These are phyloP conservation scores for Agaricus sinodeliciosus DNA, from an alignment of 768 basidiomycete species.

Conservation along the genomic window DNA sequence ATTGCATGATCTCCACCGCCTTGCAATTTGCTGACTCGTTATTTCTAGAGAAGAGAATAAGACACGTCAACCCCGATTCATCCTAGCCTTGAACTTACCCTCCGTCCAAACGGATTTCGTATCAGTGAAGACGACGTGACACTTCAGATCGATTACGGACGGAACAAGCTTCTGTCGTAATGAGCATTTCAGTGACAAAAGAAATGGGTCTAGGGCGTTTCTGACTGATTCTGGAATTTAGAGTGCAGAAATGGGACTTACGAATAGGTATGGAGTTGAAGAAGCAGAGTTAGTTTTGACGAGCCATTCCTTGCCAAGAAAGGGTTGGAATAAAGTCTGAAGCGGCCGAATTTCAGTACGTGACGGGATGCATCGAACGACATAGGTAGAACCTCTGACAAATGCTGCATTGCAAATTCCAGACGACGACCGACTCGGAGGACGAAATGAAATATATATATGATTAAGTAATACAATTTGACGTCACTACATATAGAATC, in stretches of 20 bases:
- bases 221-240: not conserved
- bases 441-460: not conserved
- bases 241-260: conserved; percentile 30
- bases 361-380: not conserved
- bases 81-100: conserved; percentile 33
- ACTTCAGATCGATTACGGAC: conserved; percentile 48
- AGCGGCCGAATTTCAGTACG: conserved; percentile 1
- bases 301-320: conserved; percentile 70
- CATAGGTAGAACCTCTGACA: conserved; percentile 3
- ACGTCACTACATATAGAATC: too few relatives aligned
- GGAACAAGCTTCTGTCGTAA: conserved; percentile 54
- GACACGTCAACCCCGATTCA: conserved; percentile 10
- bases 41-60: conserved; percentile 27
- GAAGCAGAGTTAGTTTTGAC: conserved; percentile 53
- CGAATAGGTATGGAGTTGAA: conserved; percentile 67
- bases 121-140: conserved; percentile 63
- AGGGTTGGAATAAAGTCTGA: conserved; percentile 49
- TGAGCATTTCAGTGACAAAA: conserved; percentile 7
- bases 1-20: conserved; percentile 68
- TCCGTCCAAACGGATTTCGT: conserved; percentile 72
- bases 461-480: not conserved
- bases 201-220: conserved; percentile 2
- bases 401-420: not conserved
- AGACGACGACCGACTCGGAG: not conserved
- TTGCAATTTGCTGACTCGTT: conserved; percentile 49